Conservation (phyloP, 345 rosid genomes). For the Citrus reticulata region DNA sequence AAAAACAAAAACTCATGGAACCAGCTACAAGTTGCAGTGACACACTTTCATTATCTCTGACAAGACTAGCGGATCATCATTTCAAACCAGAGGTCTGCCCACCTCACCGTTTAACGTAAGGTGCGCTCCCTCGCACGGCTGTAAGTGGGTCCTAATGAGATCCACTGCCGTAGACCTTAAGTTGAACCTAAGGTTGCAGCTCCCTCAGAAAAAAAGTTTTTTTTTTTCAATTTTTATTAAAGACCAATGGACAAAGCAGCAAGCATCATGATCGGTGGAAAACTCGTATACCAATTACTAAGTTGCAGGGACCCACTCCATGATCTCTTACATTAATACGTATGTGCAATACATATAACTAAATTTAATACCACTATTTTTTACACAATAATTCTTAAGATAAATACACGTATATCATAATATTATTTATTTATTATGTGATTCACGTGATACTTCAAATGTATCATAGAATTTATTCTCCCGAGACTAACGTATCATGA, state of each 20-base stretch:
- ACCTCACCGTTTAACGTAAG: too few relatives aligned
- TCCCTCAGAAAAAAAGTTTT: neutral
- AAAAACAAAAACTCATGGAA: neutral
- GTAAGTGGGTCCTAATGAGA: too few relatives aligned
- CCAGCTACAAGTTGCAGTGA: neutral
- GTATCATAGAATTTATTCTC: neutral
- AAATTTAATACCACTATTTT: too few relatives aligned
- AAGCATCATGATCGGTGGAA: too few relatives aligned
- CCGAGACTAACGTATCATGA: neutral
- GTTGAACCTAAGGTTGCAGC: too few relatives aligned
- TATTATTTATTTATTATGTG: too few relatives aligned
- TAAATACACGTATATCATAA: too few relatives aligned
- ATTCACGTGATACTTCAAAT: too few relatives aligned
- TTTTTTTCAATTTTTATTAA: neutral
- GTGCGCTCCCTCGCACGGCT: accelerated
- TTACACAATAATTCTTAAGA: accelerated
- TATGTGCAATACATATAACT: too few relatives aligned
- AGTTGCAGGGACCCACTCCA: too few relatives aligned
- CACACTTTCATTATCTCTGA: neutral
- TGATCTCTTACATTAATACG: too few relatives aligned
- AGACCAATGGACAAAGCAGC: neutral
- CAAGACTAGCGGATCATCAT: neutral
- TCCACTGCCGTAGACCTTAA: accelerated
- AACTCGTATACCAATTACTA: too few relatives aligned
- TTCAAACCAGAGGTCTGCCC: neutral